Base-by-base conservation (phyloP, 1,284 basidiomycete genomes). In the Neolentinus lepideus region DNA sequence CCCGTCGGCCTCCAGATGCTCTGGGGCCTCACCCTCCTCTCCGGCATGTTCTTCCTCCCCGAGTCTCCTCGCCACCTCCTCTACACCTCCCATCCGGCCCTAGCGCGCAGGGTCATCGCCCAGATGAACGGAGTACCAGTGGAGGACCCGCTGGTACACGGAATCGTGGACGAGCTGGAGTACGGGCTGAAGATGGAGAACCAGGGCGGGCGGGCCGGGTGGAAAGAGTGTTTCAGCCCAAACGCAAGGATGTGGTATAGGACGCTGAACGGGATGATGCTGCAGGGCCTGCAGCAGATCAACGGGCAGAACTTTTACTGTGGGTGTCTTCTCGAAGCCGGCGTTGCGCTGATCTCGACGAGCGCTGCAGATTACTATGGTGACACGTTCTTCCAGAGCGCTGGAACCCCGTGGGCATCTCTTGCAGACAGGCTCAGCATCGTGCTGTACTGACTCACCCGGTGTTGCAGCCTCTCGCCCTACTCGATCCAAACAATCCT, bases 351-450 rank as follows among this genome's bases (percentile, higher is more conserved):
- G 8, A 12, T 10, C 24, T 24, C 6, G 43, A 46, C 33, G 19
- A 22, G 14, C 9, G 6, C n/a, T 11, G 14, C 56, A 86, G 84
- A 88, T 66, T 88, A 88, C 66, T 90, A 88, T 63, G 89, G 88
- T 9, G 88, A 91, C 56, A 88, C 85, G 0, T 92, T 93, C 77
- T 92, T 92, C 76, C 73, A 88, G 66, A 83, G 78, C 57, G 85
- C 89, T 10, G 83, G 85, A 38, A 85, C 87, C 10, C 64, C 74
- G 47, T 50, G 24, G 25, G 47, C n/a, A n/a, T n/a, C n/a, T n/a
- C n/a, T n/a, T n/a, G n/a, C n/a, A n/a, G n/a, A n/a, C n/a, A n/a
- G n/a, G n/a, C n/a, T n/a, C n/a, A n/a, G n/a, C n/a, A n/a, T n/a
- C n/a, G n/a, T n/a, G n/a, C n/a, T n/a, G n/a, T n/a, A n/a, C n/a